These are phyloP conservation scores for Glycine latifolia DNA, from an alignment of 306 rosid genomes.

Conservation along the genomic window DNA sequence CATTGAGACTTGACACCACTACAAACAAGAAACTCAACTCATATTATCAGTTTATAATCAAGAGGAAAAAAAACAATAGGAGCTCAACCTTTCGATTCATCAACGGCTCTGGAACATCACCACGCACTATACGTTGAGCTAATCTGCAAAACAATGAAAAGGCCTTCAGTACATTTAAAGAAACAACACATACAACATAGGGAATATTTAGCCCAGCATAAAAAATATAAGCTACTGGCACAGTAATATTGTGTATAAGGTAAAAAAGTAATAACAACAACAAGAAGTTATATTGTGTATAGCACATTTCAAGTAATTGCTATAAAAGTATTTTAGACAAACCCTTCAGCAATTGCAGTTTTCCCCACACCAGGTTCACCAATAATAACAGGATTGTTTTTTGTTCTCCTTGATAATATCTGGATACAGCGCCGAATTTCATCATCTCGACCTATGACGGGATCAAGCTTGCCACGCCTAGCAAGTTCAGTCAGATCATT, in stretches of 20 bases:
- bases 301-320: constrained; percentile 21
- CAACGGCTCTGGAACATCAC: constrained; percentile 97
- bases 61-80: constrained; percentile 9
- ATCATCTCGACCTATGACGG: constrained; percentile 97
- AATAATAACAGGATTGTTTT: constrained; percentile 95
- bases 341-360: constrained; percentile 99
- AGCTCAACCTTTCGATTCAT: constrained; percentile 80
- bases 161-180: constrained; percentile 17
- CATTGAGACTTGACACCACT: constrained; percentile 24
- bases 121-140: constrained; percentile 96
- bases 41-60: constrained; percentile 30
- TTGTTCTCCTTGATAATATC: constrained; percentile 91
- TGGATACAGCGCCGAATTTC: constrained; percentile 96
- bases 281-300: background rate
- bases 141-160: constrained; percentile 63
- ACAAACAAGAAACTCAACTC: constrained; percentile 14
- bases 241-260: constrained; percentile 11
- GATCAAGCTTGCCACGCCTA: constrained; percentile 95
- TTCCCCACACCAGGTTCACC: constrained; percentile 99
- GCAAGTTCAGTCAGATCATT: constrained; percentile 94
- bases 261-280: background rate
- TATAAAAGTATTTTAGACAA: constrained; percentile 40
- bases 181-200: constrained; percentile 23
- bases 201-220: background rate
- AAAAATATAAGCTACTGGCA: constrained; percentile 1